Conservation (phyloP, 371 early-diverging fungal genomes). For the Caulochytrium protostelioides region DNA sequence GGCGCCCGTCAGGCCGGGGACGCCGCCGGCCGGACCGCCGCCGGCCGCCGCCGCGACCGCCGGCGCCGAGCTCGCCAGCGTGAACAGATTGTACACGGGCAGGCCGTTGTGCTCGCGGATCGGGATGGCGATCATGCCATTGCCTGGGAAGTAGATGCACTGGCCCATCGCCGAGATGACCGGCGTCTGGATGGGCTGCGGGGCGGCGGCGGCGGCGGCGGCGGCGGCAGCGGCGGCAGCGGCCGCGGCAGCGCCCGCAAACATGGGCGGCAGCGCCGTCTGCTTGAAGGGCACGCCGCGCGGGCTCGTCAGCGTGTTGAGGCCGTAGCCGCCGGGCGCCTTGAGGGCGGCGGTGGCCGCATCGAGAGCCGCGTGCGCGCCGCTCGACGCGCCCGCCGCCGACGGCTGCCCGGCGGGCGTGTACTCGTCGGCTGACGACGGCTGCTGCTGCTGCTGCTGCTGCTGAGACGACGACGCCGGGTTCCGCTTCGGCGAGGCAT, state of each 20-base stretch:
- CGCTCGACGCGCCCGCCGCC: too few relatives aligned
- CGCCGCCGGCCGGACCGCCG: neutral
- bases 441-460: slow-evolving; percentile 1
- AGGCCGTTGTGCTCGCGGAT: neutral
- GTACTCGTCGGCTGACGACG: neutral
- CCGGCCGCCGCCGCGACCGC: neutral
- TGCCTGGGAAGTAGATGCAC: neutral
- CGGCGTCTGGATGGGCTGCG: neutral
- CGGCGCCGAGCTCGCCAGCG: neutral
- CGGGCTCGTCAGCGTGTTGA: too few relatives aligned
- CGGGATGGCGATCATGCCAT: neutral
- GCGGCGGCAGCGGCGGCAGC: neutral
- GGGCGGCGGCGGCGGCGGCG: neutral
- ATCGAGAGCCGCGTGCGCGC: too few relatives aligned
- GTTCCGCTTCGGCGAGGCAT: neutral
- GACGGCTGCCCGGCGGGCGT: too few relatives aligned
- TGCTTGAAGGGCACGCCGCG: too few relatives aligned
- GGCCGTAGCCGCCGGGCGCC: too few relatives aligned
- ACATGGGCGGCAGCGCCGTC: too few relatives aligned
- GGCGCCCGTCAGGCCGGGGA: neutral
- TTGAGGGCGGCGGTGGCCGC: too few relatives aligned
- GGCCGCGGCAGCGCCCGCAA: neutral
- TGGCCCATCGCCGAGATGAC: neutral
- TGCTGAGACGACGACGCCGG: slow-evolving; percentile 7
- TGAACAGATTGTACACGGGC: neutral